phyloP scores from a whole-genome alignment of 148 eudicot genomes.

The Rheum nobile region DNA sequence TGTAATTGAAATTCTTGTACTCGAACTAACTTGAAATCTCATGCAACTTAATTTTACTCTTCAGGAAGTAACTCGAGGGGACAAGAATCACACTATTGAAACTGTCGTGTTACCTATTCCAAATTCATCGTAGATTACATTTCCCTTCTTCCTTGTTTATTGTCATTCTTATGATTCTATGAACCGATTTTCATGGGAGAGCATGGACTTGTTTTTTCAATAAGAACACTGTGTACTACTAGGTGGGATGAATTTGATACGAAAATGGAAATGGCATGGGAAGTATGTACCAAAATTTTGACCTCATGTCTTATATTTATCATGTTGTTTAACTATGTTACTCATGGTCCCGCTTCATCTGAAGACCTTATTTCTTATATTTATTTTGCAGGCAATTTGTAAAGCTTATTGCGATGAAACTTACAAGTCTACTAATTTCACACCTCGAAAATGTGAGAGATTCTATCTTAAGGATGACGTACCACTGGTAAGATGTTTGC shows the following conservation, averaged over 20 bases:
- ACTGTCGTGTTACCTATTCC: slow-evolving; percentile 23
- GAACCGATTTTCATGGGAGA: slow-evolving; percentile 50
- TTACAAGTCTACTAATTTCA: slow-evolving; percentile 64
- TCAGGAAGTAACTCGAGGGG: slow-evolving; percentile 87
- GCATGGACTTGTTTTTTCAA: slow-evolving; percentile 69
- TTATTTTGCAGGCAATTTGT: slow-evolving; percentile 59
- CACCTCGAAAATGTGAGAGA: slow-evolving; percentile 72
- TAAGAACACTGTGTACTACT: slow-evolving; percentile 86
- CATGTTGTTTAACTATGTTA: neutral
- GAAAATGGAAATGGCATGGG: slow-evolving; percentile 92
- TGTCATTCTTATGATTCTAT: neutral
- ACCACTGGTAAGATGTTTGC: slow-evolving; percentile 57
- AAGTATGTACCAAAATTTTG: slow-evolving; percentile 35
- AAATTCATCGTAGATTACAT: neutral
- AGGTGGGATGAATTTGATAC: slow-evolving; percentile 85
- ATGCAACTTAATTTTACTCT: slow-evolving; percentile 11
- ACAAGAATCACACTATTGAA: slow-evolving; percentile 82
- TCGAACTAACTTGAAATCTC: slow-evolving; percentile 13
- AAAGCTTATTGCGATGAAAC: slow-evolving; percentile 78
- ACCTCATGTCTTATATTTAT: neutral
- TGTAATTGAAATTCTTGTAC: neutral
- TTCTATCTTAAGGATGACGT: slow-evolving; percentile 82
- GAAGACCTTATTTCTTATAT: neutral
- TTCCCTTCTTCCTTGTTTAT: neutral
- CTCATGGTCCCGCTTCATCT: neutral